Evolutionary conservation across 495 filamentous ascomycete genomes (phyloP), one percentile per base, ranked within the genome.

Genomic region (Trichoderma reesei): DNA sequence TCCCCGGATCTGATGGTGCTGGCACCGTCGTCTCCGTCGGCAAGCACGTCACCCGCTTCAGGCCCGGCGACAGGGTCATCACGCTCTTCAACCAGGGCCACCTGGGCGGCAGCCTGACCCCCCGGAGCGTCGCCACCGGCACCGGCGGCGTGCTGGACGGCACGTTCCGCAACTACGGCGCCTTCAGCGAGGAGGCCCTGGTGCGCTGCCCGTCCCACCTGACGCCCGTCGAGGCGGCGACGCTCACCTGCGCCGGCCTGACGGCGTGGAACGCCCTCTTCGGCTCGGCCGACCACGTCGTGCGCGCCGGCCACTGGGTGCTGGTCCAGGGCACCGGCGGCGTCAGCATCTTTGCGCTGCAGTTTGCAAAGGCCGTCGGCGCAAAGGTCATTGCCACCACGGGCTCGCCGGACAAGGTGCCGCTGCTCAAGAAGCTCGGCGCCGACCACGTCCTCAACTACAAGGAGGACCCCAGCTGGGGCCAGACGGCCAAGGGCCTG

Each of bases 1-100:
- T 89, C 1, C 85, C 87, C 0, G 80, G 74, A 60, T 89, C 86
- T 61, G 87, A 90, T 69, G 86, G 85, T 59, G 82, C 86, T 8
- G 87, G 86, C 48, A 79, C 78, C 20, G 81, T 90, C 44, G 71
- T 85, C 59, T 81, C 80, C 16, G 77, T 84, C 9, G 87, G 87
- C 42, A 71, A 79, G 16, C 77, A 79, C 38, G 86, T 88, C 18
- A 78, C 70, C 2, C 77, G 80, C 16, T 87, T 89, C 77, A 74
- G 81, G 67, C 76, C 76, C 48, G 87, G 87, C 41, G 71, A 72
- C 65, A 67, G 65, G 14, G 72, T 72, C 56, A 51, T 66, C 64
- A 66, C 70, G 11, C 26, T 63, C 20, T 65, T 74, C 41, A 68
- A 67, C 65, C 64, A 66, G 13, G 51, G 46, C 26, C 63, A 67